Evolutionary conservation across 768 basidiomycete genomes (phyloP), one percentile per base, ranked within the genome.

Genomic region (Russula sp.): DNA sequence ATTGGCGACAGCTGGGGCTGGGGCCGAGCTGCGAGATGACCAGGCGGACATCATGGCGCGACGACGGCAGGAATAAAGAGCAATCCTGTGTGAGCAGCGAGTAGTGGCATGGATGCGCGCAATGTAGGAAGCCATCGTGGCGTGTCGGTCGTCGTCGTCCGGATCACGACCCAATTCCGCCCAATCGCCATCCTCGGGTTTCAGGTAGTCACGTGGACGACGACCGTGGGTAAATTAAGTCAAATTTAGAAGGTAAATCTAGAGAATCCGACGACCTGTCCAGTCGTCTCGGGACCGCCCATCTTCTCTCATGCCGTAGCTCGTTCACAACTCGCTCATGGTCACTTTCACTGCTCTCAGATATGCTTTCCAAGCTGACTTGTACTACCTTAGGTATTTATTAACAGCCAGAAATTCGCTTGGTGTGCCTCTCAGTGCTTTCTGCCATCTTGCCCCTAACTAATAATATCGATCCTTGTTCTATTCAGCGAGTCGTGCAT

Each of bases 41-140:
- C 81, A 76, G 8, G 85, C 82, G 48, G 87, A 86, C 83, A 87
- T 86, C 82, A 86, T 83, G 1, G 85, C 84, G 69, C 82, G 79
- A 59, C 85, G 80, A 55, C 40, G 34, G 61, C 75, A 75, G 72
- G 71, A 67, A 32, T 3, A 55, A 48, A 7, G 1, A 20, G 50
- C 0, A 13, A 50, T 58, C 49, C 37, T 57, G 47, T 42, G 64
- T 61, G 37, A 57, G 31, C 61, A 55, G 57, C 40, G 64, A 4
- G 64, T 58, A 8, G 39, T 40, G 11, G 61, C 13, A n/a, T 55
- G 63, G 27, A 64, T 20, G 47, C 64, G 59, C 3, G 65, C 61
- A 10, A 66, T 45, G 55, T 57, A 31, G 16, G 57, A 57, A 9
- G 53, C 40, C 53, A 55, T 59, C 20, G 62, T 60, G 16, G 57